These are phyloP conservation scores for Aegilops tauschii DNA, from an alignment of 176 grass and related monocot genomes.

Conservation along the genomic window DNA sequence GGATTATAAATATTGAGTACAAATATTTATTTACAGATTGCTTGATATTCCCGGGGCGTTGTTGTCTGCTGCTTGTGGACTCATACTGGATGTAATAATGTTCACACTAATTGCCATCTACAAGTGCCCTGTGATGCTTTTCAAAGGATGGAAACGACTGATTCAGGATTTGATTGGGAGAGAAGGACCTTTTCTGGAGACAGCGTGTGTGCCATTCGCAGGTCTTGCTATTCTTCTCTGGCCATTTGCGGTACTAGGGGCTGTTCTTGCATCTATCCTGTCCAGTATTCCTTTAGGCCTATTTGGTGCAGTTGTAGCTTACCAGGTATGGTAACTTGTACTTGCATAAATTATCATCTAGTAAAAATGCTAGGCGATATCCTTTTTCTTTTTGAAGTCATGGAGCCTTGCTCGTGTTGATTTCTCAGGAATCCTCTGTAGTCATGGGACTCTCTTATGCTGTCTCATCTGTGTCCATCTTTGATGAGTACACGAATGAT, in stretches of 20 bases:
- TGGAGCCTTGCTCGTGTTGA: constrained; percentile 17
- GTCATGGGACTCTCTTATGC: constrained; percentile 73
- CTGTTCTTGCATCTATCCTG: constrained; percentile 65
- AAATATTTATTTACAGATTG: constrained; percentile 46
- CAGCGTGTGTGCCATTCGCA: constrained; percentile 92
- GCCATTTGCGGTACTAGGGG: constrained; percentile 86
- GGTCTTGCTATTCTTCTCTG: constrained; percentile 96
- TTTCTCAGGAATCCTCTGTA: constrained; percentile 73
- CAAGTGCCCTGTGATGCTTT: constrained; percentile 92
- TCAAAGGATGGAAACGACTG: constrained; percentile 94
- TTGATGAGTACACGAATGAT: constrained; percentile 97
- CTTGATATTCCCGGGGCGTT: constrained; percentile 67
- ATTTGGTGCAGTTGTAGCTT: constrained; percentile 83
- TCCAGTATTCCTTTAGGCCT: constrained; percentile 82
- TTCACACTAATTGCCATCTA: constrained; percentile 77
- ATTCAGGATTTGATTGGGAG: constrained; percentile 85
- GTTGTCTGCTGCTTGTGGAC: constrained; percentile 49
- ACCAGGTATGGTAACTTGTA: constrained; percentile 55
- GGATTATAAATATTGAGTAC: not conserved
- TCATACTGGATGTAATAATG: constrained; percentile 66
- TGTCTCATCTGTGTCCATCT: constrained; percentile 75
- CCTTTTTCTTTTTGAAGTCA: not conserved
- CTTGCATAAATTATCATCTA: not conserved
- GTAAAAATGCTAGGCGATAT: not conserved
- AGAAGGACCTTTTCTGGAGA: constrained; percentile 94